Percentiles rank a stretch among this genome's conserved stretches.
Evolutionary conservation across 352 stramenopile species (phyloP).

Genomic region (Globisporangium heterothallicum): DNA sequence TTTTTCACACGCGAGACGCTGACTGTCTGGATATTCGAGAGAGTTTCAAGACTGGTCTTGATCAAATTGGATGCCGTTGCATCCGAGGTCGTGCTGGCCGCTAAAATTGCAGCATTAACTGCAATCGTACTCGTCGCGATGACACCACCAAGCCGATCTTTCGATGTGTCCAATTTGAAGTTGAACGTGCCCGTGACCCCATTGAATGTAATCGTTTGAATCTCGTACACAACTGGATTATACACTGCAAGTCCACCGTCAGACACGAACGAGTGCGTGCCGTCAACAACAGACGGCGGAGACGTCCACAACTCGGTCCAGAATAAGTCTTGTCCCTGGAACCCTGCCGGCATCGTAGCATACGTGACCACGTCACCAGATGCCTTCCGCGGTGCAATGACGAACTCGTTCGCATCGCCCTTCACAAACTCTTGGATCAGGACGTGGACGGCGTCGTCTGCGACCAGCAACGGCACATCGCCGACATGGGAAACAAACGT

Average conservation of each 20-base stretch:
- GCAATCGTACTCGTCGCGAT: slow-evolving; percentile 32
- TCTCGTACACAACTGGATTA: slow-evolving; percentile 86
- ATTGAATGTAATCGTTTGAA: slow-evolving; percentile 85
- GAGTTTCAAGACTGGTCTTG: slow-evolving; percentile 74
- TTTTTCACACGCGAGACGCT: slow-evolving; percentile 55
- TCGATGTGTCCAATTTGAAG: slow-evolving; percentile 75
- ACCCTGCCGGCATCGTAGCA: slow-evolving; percentile 57
- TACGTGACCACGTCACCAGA: slow-evolving; percentile 90
- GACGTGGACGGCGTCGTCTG: slow-evolving; percentile 35
- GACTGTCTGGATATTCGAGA: slow-evolving; percentile 83
- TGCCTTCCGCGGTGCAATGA: slow-evolving; percentile 91
- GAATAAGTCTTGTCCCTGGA: slow-evolving; percentile 91
- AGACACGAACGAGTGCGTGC: slow-evolving; percentile 87
- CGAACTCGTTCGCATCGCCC: slow-evolving; percentile 93
- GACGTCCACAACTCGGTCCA: slow-evolving; percentile 94
- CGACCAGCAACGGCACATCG: slow-evolving; percentile 67
- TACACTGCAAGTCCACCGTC: slow-evolving; percentile 91
- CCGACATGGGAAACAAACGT: slow-evolving; percentile 85
- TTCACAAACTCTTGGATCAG: slow-evolving; percentile 89
- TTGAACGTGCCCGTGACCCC: slow-evolving; percentile 53
- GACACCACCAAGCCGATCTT: slow-evolving; percentile 35
- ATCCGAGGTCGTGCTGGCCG: slow-evolving; percentile 28
- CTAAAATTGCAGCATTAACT: slow-evolving; percentile 39
- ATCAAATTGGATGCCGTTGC: slow-evolving; percentile 61
- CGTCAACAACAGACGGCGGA: slow-evolving; percentile 69